Conservation (phyloP, 495 filamentous ascomycete genomes). For the Trichocladium uniseriatum region DNA sequence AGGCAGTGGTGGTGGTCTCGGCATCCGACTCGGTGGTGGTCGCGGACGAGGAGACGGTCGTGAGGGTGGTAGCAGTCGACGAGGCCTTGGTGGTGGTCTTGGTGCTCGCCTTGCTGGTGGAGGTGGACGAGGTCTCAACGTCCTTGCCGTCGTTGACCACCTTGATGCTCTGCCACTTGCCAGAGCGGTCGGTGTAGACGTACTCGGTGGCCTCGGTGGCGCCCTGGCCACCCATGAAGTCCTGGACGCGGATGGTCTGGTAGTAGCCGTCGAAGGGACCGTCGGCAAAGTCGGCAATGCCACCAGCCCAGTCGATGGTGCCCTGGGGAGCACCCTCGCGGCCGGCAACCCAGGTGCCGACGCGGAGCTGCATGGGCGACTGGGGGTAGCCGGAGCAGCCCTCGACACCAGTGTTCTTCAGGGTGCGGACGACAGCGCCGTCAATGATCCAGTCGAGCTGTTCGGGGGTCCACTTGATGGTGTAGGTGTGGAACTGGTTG, state of each 20-base stretch:
- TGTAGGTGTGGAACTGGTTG: slow-evolving; percentile 70
- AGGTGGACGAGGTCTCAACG: too few relatives aligned
- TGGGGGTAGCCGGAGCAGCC: slow-evolving; percentile 70
- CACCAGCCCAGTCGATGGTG: slow-evolving; percentile 86
- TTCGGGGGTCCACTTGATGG: slow-evolving; percentile 71
- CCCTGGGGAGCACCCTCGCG: slow-evolving; percentile 55
- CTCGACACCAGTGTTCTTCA: slow-evolving; percentile 49
- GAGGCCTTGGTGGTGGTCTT: slow-evolving; percentile 18
- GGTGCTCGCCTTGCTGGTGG: slow-evolving; percentile 35
- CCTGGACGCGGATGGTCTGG: slow-evolving; percentile 66
- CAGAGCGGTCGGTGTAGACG: slow-evolving; percentile 60
- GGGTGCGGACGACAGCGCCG: slow-evolving; percentile 56
- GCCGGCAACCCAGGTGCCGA: slow-evolving; percentile 84
- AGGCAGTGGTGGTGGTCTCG: slow-evolving; percentile 8
- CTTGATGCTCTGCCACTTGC: slow-evolving; percentile 69
- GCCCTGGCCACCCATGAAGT: slow-evolving; percentile 78
- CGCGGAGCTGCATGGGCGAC: slow-evolving; percentile 77
- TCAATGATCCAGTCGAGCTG: slow-evolving; percentile 80
- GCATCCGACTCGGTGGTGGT: not conserved
- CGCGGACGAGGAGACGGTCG: slow-evolving; percentile 3
- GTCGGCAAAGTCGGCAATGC: slow-evolving; percentile 60
- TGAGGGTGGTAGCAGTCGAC: slow-evolving; percentile 17
- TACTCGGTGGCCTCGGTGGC: slow-evolving; percentile 53
- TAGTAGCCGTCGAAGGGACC: slow-evolving; percentile 81
- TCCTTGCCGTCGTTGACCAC: slow-evolving; percentile 61